A percentile compares a stretch with the other conserved stretches of the same genome.
Conservation (phyloP, 1,139 yeast species). For the Saccharomycopsis hybrid region DNA sequence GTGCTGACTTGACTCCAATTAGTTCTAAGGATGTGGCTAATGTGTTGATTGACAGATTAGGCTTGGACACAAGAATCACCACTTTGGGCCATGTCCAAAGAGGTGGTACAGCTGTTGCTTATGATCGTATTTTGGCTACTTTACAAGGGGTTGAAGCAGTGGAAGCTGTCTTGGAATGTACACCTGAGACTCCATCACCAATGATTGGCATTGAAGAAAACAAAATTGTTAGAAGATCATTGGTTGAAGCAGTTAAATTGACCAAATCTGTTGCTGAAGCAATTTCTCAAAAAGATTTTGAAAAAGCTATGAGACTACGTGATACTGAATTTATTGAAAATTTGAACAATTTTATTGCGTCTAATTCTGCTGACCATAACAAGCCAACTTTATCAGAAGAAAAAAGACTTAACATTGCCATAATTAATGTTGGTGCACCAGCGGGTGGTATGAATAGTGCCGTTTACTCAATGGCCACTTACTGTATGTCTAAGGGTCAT, state of each 20-base stretch:
- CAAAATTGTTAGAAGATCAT: constrained; percentile 73
- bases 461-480: constrained; percentile 83
- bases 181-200: constrained; percentile 67
- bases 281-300: constrained; percentile 70
- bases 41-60: constrained; percentile 66
- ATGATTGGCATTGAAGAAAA: constrained; percentile 88
- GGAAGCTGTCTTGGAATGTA: constrained; percentile 69
- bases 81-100: constrained; percentile 96
- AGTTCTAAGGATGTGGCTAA: constrained; percentile 76
- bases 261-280: constrained; percentile 87
- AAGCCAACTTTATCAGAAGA: constrained; percentile 43
- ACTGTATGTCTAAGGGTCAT: constrained; percentile 92
- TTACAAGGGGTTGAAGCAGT: constrained; percentile 97
- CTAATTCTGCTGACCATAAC: constrained; percentile 64
- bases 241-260: constrained; percentile 81
- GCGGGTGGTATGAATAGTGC: constrained; percentile 98
- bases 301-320: constrained; percentile 77
- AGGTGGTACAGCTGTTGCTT: constrained; percentile 97
- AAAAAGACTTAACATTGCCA: constrained; percentile 56
- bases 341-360: constrained; percentile 61
- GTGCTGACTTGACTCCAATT: constrained; percentile 73
- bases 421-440: constrained; percentile 92
- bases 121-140: constrained; percentile 84
- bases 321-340: constrained; percentile 84
- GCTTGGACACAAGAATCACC: constrained; percentile 90